Base-by-base conservation (phyloP, 2,329 filamentous ascomycete species). In the Thermothelomyces thermophilus region DNA sequence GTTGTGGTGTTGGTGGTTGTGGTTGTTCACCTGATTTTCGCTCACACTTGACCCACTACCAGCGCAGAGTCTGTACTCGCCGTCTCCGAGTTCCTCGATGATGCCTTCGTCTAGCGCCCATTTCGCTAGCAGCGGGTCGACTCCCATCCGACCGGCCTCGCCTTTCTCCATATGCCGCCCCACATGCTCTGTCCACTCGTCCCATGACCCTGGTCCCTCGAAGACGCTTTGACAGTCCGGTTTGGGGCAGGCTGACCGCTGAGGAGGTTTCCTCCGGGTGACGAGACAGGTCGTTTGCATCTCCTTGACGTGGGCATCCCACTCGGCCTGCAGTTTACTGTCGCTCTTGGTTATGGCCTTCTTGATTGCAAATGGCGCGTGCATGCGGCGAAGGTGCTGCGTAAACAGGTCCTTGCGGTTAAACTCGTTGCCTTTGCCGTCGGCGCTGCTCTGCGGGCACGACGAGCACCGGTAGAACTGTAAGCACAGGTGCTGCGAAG, bases 351-450 rank as follows among this genome's bases (percentile, higher is more conserved):
- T 69, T 16, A 77, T 67, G 9, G 76, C 67, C 60, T 79, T 75
- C 61, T 80, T 77, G 61, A 80, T 82, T 61, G 81, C 75, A 36
- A 80, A 80, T 0, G 84, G 83, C 0, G 85, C 83, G 61, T 98
- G 93, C 91, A 97, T 97, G 41, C 91, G 87, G 13, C 90, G 85
- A 13, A 95, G 77, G 62, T 98, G 91, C 64, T 97, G 91, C 0
- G 88, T 91, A 66, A 96, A 98, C 11, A 98, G 79, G 63, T 97
- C 91, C 66, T 95, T 96, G 60, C 91, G 84, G 66, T 96, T 96
- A 68, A 96, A 96, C 65, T 84, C 81, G 54, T 81, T 82, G 3
- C 76, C 77, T 55, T 77, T 80, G 30, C 77, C 77, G 52, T 81
- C 77, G 0, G 69, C 66, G 1, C 71, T 70, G 50, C 68, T 74